phyloP scores from a whole-genome alignment of 371 early-diverging fungal genomes.

The Rhizopus microsporus region DNA sequence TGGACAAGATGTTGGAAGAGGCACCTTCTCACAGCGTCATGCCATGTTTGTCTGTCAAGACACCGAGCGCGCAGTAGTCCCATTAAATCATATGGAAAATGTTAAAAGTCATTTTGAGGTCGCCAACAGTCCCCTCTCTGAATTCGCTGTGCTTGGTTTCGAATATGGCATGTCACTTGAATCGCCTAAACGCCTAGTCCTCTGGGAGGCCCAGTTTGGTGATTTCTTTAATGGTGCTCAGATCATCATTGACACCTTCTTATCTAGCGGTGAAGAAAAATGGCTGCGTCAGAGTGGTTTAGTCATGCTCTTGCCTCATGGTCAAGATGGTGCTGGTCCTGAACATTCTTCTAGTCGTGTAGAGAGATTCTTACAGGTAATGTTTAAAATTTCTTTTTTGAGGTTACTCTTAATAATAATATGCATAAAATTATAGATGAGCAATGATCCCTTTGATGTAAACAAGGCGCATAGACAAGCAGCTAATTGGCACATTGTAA shows the following conservation, averaged over 20 bases:
- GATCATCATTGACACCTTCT: slow-evolving; percentile 91
- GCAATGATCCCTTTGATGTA: slow-evolving; percentile 74
- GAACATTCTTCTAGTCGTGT: slow-evolving; percentile 91
- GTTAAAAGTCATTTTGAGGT: slow-evolving; percentile 62
- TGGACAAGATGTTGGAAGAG: slow-evolving; percentile 98
- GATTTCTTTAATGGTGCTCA: slow-evolving; percentile 98
- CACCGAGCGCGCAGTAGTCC: slow-evolving; percentile 74
- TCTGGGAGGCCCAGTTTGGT: slow-evolving; percentile 99
- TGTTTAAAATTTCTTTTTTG: not conserved
- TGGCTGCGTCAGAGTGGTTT: slow-evolving; percentile 93
- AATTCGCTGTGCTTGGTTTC: slow-evolving; percentile 94
- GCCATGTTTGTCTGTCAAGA: slow-evolving; percentile 88
- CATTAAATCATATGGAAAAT: slow-evolving; percentile 73
- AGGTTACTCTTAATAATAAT: not conserved
- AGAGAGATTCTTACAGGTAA: slow-evolving; percentile 95
- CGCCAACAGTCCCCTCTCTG: slow-evolving; percentile 88
- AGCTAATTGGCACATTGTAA: slow-evolving; percentile 92
- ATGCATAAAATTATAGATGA: slow-evolving; percentile 53
- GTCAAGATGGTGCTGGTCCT: slow-evolving; percentile 96
- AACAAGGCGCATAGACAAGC: slow-evolving; percentile 50
- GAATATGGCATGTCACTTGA: slow-evolving; percentile 93
- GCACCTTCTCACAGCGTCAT: slow-evolving; percentile 97
- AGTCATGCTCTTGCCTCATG: slow-evolving; percentile 93
- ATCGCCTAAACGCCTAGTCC: slow-evolving; percentile 77
- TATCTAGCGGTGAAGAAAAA: slow-evolving; percentile 89